These are phyloP conservation scores for Barnettozyma botsteinii DNA, from an alignment of 805 yeast genomes.

Conservation along the genomic window DNA sequence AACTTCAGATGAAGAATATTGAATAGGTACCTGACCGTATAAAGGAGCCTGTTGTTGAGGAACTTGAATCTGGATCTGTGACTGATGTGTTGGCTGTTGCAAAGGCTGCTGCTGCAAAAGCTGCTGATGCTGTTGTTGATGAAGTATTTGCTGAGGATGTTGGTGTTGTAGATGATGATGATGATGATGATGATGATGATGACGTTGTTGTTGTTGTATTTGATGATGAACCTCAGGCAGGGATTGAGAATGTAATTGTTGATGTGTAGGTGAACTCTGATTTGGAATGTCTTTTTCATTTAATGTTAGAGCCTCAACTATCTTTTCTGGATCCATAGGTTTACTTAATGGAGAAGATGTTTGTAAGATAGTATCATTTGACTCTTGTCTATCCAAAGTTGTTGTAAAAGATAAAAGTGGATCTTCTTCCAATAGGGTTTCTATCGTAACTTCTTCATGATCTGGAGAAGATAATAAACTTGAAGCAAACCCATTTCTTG, in stretches of 20 bases:
- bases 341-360: conserved; percentile 16
- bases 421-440: conserved; percentile 24
- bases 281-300: conserved; percentile 9
- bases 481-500: conserved; percentile 10
- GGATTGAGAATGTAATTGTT: not conserved
- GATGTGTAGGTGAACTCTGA: no score
- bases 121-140: conserved; percentile 5
- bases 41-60: not conserved
- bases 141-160: no score
- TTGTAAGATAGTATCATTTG: conserved; percentile 25
- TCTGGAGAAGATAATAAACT: not conserved
- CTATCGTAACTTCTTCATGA: conserved; percentile 19
- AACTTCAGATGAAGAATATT: not conserved
- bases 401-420: conserved; percentile 24
- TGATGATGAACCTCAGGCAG: not conserved
- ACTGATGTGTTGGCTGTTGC: not conserved
- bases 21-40: not conserved
- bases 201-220: not conserved
- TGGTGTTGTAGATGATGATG: not conserved
- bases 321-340: conserved; percentile 6
- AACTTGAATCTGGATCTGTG: not conserved
- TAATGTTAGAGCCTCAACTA: conserved; percentile 8
- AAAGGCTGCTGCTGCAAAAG: not conserved
- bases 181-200: not conserved
- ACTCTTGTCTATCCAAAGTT: conserved; percentile 23